Evolutionary conservation across 768 basidiomycete species (phyloP).

Genomic region (Trametes coccinea): DNA sequence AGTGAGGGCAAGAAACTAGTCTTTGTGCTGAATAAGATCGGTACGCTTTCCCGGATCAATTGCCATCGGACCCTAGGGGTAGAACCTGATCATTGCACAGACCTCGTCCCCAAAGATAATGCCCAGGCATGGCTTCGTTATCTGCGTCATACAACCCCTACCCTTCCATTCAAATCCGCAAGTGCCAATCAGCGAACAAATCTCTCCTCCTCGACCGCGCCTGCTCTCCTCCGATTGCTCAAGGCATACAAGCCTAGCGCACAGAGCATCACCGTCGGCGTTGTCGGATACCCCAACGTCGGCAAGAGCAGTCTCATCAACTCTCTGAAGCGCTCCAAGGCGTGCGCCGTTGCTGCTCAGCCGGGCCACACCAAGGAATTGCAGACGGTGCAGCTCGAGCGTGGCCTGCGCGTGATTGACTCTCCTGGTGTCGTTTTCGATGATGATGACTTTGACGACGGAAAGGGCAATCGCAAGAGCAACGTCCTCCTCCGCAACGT

Average conservation of each 20-base stretch:
- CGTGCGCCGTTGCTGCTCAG: slow-evolving; percentile 92
- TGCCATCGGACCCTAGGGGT: background rate
- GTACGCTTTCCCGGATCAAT: slow-evolving; percentile 42
- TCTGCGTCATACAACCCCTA: slow-evolving; percentile 90
- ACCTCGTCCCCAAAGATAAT: slow-evolving; percentile 86
- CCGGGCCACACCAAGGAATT: slow-evolving; percentile 92
- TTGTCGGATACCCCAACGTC: slow-evolving; percentile 97
- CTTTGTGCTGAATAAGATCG: slow-evolving; percentile 96
- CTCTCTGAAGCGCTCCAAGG: slow-evolving; percentile 85
- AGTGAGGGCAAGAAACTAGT: slow-evolving; percentile 89
- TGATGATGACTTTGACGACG: slow-evolving; percentile 59
- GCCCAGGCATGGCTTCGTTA: slow-evolving; percentile 89
- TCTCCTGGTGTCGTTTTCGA: slow-evolving; percentile 98
- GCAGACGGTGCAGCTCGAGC: slow-evolving; percentile 90
- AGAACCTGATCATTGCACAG: slow-evolving; percentile 40
- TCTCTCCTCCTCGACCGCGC: slow-evolving; percentile 76
- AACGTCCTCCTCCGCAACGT: slow-evolving; percentile 85
- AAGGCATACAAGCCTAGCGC: slow-evolving; percentile 79
- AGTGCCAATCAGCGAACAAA: slow-evolving; percentile 78
- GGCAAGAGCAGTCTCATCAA: slow-evolving; percentile 96
- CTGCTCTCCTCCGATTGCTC: slow-evolving; percentile 74
- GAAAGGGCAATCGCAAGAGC: slow-evolving; percentile 43
- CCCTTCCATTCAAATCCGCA: slow-evolving; percentile 85
- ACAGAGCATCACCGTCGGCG: slow-evolving; percentile 80
- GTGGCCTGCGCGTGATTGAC: slow-evolving; percentile 89